Percentiles rank a stretch among this genome's conserved stretches.
Conservation (phyloP, 441 rosid species). For the Aleurites moluccanus region DNA sequence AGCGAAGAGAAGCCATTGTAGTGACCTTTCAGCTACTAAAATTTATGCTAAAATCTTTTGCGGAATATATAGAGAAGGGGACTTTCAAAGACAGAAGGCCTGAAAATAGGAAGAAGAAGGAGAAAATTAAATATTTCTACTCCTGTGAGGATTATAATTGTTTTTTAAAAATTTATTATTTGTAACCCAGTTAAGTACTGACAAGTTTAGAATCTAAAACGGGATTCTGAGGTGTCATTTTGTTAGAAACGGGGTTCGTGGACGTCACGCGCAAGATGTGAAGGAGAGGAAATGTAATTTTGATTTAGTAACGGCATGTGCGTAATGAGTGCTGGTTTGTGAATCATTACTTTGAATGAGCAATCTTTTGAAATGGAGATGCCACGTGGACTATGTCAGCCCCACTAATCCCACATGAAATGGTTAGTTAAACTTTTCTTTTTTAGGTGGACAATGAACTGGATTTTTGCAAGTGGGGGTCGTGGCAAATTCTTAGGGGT, state of each 20-base stretch:
- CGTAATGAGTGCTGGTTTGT: not conserved
- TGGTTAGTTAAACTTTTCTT: not conserved
- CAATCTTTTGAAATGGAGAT: not conserved
- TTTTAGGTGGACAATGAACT: not conserved
- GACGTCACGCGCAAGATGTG: not conserved
- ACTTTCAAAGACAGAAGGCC: not conserved
- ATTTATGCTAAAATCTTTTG: not conserved
- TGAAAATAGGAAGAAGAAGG: not conserved
- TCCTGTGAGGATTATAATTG: not conserved
- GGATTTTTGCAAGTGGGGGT: not conserved
- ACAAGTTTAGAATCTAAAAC: not conserved
- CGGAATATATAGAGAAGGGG: constrained; percentile 22
- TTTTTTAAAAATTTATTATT: not conserved
- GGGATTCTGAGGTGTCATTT: not conserved
- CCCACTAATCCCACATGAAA: not conserved
- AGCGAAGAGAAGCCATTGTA: constrained; percentile 17
- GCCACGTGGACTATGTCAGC: not conserved
- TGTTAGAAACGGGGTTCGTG: not conserved
- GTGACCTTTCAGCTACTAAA: too few species aligned
- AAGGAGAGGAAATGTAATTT: not conserved
- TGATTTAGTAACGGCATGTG: not conserved
- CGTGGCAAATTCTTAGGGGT: not conserved
- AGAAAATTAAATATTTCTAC: not conserved
- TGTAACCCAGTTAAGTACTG: not conserved
- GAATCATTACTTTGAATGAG: not conserved